Evolutionary conservation across 139 green algal species (phyloP), one percentile per base, ranked within the genome.

Genomic region (Chlamydomonas sphaeroides): DNA sequence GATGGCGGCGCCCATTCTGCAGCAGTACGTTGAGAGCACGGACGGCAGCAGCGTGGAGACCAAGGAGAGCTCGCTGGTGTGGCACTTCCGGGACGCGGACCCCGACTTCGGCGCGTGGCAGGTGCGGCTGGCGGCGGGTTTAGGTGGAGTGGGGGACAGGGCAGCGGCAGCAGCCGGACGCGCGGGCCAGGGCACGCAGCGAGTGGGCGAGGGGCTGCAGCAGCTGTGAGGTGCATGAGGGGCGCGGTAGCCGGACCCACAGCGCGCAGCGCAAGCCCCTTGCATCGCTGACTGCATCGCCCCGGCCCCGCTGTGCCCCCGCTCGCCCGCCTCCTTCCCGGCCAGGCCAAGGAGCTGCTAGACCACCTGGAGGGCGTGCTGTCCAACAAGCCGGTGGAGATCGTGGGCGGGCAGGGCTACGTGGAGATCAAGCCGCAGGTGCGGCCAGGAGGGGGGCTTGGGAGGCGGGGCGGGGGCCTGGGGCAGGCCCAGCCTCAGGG

Each of bases 301-400:
- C 45, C n/a, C n/a, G n/a, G n/a, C n/a, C n/a, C n/a, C n/a, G n/a
- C n/a, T n/a, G n/a, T n/a, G n/a, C n/a, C n/a, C 39, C 39, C 5
- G 30, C 66, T 35, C 38, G 20, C 66, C 23, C 39, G 6, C 28
- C 62, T 7, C 69, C 69, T 3, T 10, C 23, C 69, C 69, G 1
- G 2, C 38, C 85, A 94, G 91, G 96, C 96, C 83, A 99, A 99
- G 93, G 97, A 99, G 94, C 90, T 99, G 74, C 85, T 99, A 65
- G 97, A 99, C 89, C 97, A 99, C 79, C 85, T 99, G 83, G 97
- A 99, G 83, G 93, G 92, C 62, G 95, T 99, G 88, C 90, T 99
- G 45, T 89, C 69, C 62, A 98, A 96, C 85, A 93, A 99, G 84
- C 90, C 94, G 3, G 94, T 99, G 45, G 93, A 98, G 75, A 94